Base-by-base conservation (phyloP, 2,329 filamentous ascomycete genomes). In the Fusarium pseudograminearum region DNA sequence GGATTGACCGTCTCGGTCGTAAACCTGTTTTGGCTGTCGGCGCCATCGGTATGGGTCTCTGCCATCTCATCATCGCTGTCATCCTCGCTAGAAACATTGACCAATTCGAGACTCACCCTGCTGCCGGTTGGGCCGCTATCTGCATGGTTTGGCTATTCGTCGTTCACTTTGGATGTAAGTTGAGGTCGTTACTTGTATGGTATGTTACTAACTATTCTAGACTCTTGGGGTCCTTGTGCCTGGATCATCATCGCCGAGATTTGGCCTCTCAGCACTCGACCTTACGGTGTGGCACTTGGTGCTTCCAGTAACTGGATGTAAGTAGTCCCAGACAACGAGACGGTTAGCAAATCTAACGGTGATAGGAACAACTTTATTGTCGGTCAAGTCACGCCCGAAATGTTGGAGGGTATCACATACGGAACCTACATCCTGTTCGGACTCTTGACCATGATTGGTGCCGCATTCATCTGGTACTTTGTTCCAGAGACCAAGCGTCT, bases 201-300 rank as follows among this genome's bases (percentile, higher is more conserved):
- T 8, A 18, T 0, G 0, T 10, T 9, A 5, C 52, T 70, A 4
- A 48, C 14, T 4, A 2, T 4, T 4, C 0, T 4, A 74, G 72
- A 92, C 76, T 89, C 86, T 0, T 94, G 91, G 91, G 90, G 91
- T 0, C 91, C 91, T 4, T 90, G 88, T 72, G 86, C 89, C 0
- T 93, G 91, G 91, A 91, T 93, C 64, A 84, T 94, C 57, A 86
- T 93, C 2, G 87, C 90, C 4, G 91, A 93, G 78, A 88, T 94
- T 42, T 94, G 90, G 89, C 91, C 91, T 0, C 79, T 93, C 7
- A 89, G 86, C 61, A 89, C 88, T 12, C 85, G 91, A 4, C 86
- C 91, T 1, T 92, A 93, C 63, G 91, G 91, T 41, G 90, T 91
- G 15, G 85, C 91, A 0, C 81, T 94, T 0, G 91, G 90, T 18